Base-by-base conservation (phyloP, 352 stramenopile species). In the Phytophthora colocasiae region DNA sequence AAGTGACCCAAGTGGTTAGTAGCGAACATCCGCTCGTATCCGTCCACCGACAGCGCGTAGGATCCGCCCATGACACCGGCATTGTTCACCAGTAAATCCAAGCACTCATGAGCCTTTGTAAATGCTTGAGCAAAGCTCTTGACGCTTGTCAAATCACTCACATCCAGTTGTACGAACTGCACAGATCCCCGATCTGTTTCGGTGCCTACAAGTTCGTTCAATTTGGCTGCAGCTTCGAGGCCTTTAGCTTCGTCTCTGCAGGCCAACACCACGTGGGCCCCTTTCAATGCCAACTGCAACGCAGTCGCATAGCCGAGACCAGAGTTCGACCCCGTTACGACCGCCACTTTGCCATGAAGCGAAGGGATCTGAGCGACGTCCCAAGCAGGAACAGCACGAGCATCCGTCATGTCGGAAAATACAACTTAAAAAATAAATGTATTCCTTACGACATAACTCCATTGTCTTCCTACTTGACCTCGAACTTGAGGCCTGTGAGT, bases 51-150 rank as follows among this genome's bases (percentile, higher is more conserved):
- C 10, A 73, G 26, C 14, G 52, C 34, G 57, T 80, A 74, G 9
- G 72, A 64, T 7, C 78, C 49, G 2, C 71, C 79, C 45, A 83
- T 79, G 60, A 89, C 70, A 15, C 85, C 85, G 19, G 82, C 85
- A 43, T 91, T 91, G 71, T 90, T 91, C 58, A 93, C 61, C 9
- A 93, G 71, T 27, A 91, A 12, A 44, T 91, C 75, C 26, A 93
- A 39, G 6, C 53, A 63, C 8, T 70, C 50, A 49, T 75, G 58
- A 15, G 27, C 38, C 29, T 27, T 32, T 10, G 60, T 71, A 38
- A 87, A 77, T 19, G 54, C 63, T 7, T 55, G 40, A 1, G 55
- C 63, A 31, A 91, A 88, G 3, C 17, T 41, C 4, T 32, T 48
- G 4, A 91, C 70, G 40, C 69, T 86, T 11, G 48, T 63, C 10